These are phyloP conservation scores for Gyromitra esculenta DNA, from an alignment of 2,329 filamentous ascomycete genomes.

Conservation along the genomic window DNA sequence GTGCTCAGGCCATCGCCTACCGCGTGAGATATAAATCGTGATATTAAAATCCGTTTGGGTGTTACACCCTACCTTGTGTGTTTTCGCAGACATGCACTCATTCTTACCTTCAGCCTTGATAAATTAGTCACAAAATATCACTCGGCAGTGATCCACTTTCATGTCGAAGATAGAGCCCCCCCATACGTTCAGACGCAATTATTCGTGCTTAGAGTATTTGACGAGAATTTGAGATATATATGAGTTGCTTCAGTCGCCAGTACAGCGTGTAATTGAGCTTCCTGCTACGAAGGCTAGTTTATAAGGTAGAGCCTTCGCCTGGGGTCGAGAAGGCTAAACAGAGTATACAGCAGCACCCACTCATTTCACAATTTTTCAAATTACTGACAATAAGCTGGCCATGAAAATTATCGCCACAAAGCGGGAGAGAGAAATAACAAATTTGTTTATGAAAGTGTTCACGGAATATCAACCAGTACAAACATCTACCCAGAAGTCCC, in stretches of 20 bases:
- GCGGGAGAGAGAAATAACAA: neutral
- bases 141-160: neutral
- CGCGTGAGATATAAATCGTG: too few species aligned
- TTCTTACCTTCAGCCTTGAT: neutral
- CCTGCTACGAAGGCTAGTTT: too few species aligned
- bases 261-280: too few species aligned
- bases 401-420: neutral
- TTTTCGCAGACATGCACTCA: too few species aligned
- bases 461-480: neutral
- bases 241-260: too few species aligned
- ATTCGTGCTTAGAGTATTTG: too few species aligned
- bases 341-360: neutral
- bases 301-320: too few species aligned
- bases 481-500: constrained; percentile 36
- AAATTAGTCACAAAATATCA: neutral
- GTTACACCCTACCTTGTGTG: too few species aligned
- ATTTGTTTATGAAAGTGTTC: neutral
- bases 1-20: too few species aligned
- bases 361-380: too few species aligned
- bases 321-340: neutral
- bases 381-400: neutral
- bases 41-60: neutral
- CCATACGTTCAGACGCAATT: too few species aligned
- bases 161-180: neutral
- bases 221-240: too few species aligned